These are phyloP conservation scores for Pyrus communis DNA, from an alignment of 306 rosid genomes.

Conservation along the genomic window DNA sequence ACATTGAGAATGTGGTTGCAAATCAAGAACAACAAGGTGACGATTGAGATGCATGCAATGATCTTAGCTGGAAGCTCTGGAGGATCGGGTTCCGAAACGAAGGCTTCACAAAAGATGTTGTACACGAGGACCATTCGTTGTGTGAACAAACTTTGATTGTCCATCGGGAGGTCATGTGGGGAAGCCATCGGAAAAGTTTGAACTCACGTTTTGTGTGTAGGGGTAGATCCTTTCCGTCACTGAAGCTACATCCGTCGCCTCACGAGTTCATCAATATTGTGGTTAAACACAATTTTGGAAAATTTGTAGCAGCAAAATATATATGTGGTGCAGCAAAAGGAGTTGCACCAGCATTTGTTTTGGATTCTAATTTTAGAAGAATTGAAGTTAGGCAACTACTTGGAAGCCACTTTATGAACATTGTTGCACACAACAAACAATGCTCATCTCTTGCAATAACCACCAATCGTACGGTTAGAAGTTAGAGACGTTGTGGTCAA, in stretches of 20 bases:
- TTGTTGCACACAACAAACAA: not conserved
- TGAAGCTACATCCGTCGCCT: not conserved
- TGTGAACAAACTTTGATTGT: not conserved
- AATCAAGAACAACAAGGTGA: conserved; percentile 19
- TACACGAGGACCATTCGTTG: not conserved
- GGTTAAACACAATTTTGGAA: not conserved
- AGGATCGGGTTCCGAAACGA: not conserved
- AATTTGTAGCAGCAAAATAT: not conserved
- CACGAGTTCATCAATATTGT: not conserved
- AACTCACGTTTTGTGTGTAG: too few species aligned
- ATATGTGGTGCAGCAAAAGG: not conserved
- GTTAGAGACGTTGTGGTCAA: not conserved
- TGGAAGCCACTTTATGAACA: not conserved
- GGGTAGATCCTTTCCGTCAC: not conserved
- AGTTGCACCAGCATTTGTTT: not conserved
- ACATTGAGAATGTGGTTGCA: conserved; percentile 15
- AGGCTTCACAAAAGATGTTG: not conserved
- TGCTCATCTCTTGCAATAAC: not conserved
- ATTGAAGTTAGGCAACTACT: not conserved
- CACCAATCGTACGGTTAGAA: not conserved
- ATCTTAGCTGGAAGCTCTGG: conserved; percentile 20
- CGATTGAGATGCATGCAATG: conserved; percentile 14
- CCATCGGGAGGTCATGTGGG: not conserved
- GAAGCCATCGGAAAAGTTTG: not conserved
- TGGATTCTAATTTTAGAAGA: not conserved